phyloP scores from a whole-genome alignment of 371 early-diverging fungal genomes.

The Actinomortierella ambigua region DNA sequence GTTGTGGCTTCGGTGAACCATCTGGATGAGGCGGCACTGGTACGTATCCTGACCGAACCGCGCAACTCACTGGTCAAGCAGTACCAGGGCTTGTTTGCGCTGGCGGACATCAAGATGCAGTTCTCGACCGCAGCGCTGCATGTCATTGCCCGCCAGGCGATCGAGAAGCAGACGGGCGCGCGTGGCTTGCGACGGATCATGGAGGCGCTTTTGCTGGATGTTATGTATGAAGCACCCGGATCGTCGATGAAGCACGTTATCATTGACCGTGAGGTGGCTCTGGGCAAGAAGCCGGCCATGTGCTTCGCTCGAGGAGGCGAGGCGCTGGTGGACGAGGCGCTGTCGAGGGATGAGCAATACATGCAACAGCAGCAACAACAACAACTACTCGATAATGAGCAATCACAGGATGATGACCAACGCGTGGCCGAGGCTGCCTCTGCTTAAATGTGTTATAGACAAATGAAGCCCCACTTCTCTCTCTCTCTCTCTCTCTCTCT shows the following conservation, averaged over 20 bases:
- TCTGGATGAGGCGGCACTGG: constrained; percentile 71
- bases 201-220: constrained; percentile 78
- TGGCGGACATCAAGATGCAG: constrained; percentile 70
- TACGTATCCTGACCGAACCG: constrained; percentile 84
- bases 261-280: constrained; percentile 68
- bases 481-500: too few relatives aligned
- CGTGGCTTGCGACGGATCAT: constrained; percentile 87
- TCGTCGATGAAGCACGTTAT: constrained; percentile 74
- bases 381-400: not conserved
- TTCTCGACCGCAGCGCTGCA: constrained; percentile 76
- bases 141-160: constrained; percentile 75
- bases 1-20: constrained; percentile 84
- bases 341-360: constrained; percentile 25
- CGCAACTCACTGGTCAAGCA: constrained; percentile 86
- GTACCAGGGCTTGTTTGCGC: constrained; percentile 76
- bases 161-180: constrained; percentile 88
- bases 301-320: constrained; percentile 69
- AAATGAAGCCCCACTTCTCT: too few relatives aligned
- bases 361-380: constrained; percentile 6
- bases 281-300: constrained; percentile 60
- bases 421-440: constrained; percentile 25
- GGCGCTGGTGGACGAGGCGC: constrained; percentile 21
- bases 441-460: not conserved
- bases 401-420: constrained; percentile 27
- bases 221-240: constrained; percentile 84